Conservation (phyloP, 2,329 filamentous ascomycete genomes). For the Teratosphaeria epicoccoides region DNA sequence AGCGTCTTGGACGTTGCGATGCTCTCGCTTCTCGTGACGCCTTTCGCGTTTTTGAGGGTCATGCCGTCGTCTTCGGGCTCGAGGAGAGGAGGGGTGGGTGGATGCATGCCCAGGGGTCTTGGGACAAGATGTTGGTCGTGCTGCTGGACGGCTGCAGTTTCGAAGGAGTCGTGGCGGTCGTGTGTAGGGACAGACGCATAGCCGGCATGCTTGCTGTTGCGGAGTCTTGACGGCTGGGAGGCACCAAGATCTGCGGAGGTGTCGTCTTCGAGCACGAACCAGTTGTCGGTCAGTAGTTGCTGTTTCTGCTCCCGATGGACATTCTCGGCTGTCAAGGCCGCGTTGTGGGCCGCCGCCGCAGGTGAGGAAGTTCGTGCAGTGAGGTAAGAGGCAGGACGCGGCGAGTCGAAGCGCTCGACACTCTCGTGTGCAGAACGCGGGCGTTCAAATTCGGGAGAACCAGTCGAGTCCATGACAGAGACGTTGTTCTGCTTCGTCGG, state of each 20-base stretch:
- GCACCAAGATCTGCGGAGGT: conserved; percentile 18
- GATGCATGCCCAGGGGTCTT: conserved; percentile 39
- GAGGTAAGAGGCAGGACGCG: neutral
- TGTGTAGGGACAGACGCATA: conserved; percentile 12
- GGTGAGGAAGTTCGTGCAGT: neutral
- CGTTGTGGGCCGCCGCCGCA: neutral
- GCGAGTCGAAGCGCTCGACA: neutral
- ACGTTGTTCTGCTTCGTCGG: neutral
- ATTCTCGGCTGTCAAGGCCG: conserved; percentile 10
- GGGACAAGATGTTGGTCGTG: neutral
- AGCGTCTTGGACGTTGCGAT: conserved; percentile 17
- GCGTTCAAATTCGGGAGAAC: neutral
- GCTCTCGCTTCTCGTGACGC: conserved; percentile 24
- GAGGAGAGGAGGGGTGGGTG: conserved; percentile 30
- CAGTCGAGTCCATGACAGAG: neutral
- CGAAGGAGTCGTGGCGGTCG: conserved; percentile 17
- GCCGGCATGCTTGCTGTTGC: conserved; percentile 3
- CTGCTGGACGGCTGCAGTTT: conserved; percentile 4
- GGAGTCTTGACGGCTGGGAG: conserved; percentile 9
- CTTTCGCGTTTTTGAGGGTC: conserved; percentile 3
- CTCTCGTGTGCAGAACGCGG: neutral
- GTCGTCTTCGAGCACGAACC: conserved; percentile 31
- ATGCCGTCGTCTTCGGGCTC: conserved; percentile 8
- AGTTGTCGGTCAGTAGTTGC: conserved; percentile 35
- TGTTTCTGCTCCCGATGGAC: conserved; percentile 23